These are phyloP conservation scores for Aureobasidium sp. DNA, from an alignment of 2,329 filamentous ascomycete species.

Conservation along the genomic window DNA sequence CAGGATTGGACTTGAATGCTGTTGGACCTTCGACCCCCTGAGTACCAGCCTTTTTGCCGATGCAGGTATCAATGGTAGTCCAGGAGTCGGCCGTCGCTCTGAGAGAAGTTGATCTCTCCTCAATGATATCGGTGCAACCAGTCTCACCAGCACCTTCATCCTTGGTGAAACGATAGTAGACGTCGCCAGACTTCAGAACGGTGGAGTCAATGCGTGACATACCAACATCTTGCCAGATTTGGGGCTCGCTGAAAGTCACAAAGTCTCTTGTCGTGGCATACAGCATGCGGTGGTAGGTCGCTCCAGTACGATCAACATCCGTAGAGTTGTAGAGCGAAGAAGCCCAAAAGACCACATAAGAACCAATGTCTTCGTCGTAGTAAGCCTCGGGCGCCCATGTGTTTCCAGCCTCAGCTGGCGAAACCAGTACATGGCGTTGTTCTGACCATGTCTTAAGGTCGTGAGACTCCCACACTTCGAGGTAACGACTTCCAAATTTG, in stretches of 20 bases:
- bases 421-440: slow-evolving; percentile 43
- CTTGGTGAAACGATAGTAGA: slow-evolving; percentile 47
- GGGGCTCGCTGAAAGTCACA: slow-evolving; percentile 38
- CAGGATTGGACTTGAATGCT: slow-evolving; percentile 41
- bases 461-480: slow-evolving; percentile 46
- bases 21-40: slow-evolving; percentile 44
- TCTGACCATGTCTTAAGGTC: slow-evolving; percentile 44
- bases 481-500: slow-evolving; percentile 39
- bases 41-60: slow-evolving; percentile 42
- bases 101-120: slow-evolving; percentile 39
- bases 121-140: slow-evolving; percentile 46
- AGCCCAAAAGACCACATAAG: slow-evolving; percentile 41
- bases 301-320: slow-evolving; percentile 34
- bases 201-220: slow-evolving; percentile 46
- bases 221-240: slow-evolving; percentile 45
- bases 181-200: slow-evolving; percentile 33
- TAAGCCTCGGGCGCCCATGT: slow-evolving; percentile 48
- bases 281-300: slow-evolving; percentile 45
- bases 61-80: slow-evolving; percentile 39
- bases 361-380: slow-evolving; percentile 35
- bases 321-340: slow-evolving; percentile 36
- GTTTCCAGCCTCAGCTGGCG: slow-evolving; percentile 42
- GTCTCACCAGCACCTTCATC: slow-evolving; percentile 42
- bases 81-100: slow-evolving; percentile 35
- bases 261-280: slow-evolving; percentile 45